A percentile compares a stretch with the other conserved stretches of the same genome.
These are phyloP conservation scores for Leccinum pachyderme DNA, from an alignment of 1,284 basidiomycete species.

Conservation along the genomic window DNA sequence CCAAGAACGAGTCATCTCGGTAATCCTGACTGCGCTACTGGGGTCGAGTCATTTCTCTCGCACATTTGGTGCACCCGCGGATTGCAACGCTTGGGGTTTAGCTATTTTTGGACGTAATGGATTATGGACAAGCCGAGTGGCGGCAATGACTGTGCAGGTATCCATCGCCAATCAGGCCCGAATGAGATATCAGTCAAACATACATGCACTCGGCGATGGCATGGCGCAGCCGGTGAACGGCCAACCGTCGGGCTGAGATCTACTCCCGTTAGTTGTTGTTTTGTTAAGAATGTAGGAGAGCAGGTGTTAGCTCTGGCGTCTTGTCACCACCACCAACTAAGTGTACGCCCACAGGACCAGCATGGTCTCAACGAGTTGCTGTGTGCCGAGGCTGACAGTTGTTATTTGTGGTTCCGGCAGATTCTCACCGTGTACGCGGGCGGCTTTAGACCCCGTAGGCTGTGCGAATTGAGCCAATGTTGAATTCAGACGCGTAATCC, in stretches of 20 bases:
- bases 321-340: neutral
- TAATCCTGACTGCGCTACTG: conserved; percentile 13
- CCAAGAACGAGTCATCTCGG: conserved; percentile 25
- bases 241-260: conserved; percentile 11
- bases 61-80: conserved; percentile 10
- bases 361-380: conserved; percentile 13
- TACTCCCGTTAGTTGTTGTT: conserved; percentile 12
- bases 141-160: conserved; percentile 8
- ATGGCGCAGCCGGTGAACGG: neutral
- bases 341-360: neutral
- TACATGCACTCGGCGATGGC: conserved; percentile 14
- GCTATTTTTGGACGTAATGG: conserved; percentile 18
- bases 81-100: conserved; percentile 4
- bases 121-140: conserved; percentile 3
- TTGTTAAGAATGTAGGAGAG: conserved; percentile 16
- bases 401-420: conserved; percentile 16
- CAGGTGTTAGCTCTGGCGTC: neutral
- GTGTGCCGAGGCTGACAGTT: conserved; percentile 19
- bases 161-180: conserved; percentile 27
- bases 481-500: conserved; percentile 1
- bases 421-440: conserved; percentile 25
- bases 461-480: conserved; percentile 16
- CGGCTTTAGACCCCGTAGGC: conserved; percentile 24
- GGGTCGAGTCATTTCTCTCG: conserved; percentile 19
- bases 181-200: conserved; percentile 13